phyloP scores from a whole-genome alignment of 163 green algal genomes.

The Scenedesmus sp. region DNA sequence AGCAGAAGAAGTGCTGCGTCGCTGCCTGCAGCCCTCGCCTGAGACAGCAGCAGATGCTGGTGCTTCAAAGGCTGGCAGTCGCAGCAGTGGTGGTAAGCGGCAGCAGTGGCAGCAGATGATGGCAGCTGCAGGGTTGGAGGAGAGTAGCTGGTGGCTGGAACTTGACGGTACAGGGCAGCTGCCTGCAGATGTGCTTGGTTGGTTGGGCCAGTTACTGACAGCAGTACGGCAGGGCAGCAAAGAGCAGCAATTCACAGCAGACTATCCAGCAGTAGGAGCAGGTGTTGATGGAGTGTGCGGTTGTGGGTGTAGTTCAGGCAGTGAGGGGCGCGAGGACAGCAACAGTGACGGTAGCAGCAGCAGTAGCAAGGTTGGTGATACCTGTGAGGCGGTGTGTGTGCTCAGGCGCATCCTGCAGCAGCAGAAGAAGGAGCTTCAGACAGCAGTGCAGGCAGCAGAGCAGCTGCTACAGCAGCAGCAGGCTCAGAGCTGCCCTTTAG shows the following conservation, averaged over 20 bases:
- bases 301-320: not conserved
- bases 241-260: not conserved
- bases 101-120: not conserved
- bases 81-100: not conserved
- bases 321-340: not conserved
- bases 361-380: not conserved
- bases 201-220: not conserved
- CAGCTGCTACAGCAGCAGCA: slow-evolving; percentile 15
- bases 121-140: not conserved
- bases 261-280: not conserved
- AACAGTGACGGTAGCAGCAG: not conserved
- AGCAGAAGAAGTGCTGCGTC: not conserved
- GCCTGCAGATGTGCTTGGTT: not conserved
- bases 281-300: not conserved
- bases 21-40: not conserved
- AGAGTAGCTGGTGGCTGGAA: slow-evolving; percentile 17
- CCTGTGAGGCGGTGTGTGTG: not conserved
- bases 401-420: not conserved
- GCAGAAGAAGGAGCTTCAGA: not conserved
- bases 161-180: not conserved
- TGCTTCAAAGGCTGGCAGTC: not conserved
- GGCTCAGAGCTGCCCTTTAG: not conserved
- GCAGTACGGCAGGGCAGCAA: not conserved
- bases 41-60: not conserved
- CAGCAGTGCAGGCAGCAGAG: not conserved